phyloP scores from a whole-genome alignment of 768 basidiomycete genomes.

The Rhodosporidiobolus sp. region DNA sequence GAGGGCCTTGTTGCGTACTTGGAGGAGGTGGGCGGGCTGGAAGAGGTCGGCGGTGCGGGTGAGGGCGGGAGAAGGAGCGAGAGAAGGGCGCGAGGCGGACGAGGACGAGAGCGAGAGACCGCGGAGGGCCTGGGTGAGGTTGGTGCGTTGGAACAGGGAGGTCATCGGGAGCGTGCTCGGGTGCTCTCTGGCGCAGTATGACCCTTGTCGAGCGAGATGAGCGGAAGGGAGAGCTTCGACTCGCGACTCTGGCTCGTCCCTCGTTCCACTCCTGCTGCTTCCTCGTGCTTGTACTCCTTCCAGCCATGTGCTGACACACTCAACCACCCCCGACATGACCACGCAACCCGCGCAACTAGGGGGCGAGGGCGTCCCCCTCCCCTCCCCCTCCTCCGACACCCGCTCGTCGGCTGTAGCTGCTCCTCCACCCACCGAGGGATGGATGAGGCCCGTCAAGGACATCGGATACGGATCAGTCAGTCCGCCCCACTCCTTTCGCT shows the following conservation, averaged over 20 bases:
- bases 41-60: slow-evolving; percentile 6
- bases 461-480: slow-evolving; percentile 41
- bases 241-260: background rate
- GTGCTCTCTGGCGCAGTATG: too few species aligned
- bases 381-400: background rate
- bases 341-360: background rate
- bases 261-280: background rate
- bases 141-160: slow-evolving; percentile 48
- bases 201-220: background rate
- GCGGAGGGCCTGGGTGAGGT: slow-evolving; percentile 31
- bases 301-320: slow-evolving; percentile 16
- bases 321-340: background rate
- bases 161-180: background rate
- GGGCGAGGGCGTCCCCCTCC: background rate
- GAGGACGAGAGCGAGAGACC: slow-evolving; percentile 30
- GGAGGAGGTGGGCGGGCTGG: slow-evolving; percentile 52
- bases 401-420: background rate
- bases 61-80: slow-evolving; percentile 2
- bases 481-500: background rate
- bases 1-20: slow-evolving; percentile 49
- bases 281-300: background rate
- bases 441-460: slow-evolving; percentile 36
- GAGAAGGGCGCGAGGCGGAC: slow-evolving; percentile 30
- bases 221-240: background rate
- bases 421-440: too few species aligned